Percentiles rank a stretch among this genome's conserved stretches.
Evolutionary conservation across 768 basidiomycete genomes (phyloP).

Genomic region (Amyloporia xantha): DNA sequence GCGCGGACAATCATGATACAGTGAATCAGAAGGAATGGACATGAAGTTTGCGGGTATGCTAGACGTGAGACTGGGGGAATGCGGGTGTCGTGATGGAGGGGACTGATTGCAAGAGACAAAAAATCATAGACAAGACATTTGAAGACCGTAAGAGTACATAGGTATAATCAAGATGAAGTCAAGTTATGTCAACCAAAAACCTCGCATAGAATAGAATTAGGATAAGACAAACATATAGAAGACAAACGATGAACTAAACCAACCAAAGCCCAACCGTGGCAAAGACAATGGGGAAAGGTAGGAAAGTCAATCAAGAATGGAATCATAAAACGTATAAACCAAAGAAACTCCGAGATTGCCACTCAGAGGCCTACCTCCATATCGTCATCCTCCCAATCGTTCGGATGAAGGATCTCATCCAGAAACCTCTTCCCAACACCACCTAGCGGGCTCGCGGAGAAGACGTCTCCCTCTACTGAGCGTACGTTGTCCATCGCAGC

Average conservation of each 20-base stretch:
- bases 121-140: not conserved
- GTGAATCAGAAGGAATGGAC: not conserved
- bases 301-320: not conserved
- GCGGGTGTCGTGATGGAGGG: not conserved
- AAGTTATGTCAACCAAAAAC: not conserved
- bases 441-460: conserved; percentile 57
- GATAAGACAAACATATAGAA: not conserved
- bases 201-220: conserved; percentile 3
- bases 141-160: conserved; percentile 3
- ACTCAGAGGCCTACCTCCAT: conserved; percentile 3
- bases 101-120: not conserved
- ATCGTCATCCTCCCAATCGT: conserved; percentile 4
- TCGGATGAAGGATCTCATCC: conserved; percentile 44
- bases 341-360: not conserved
- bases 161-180: not conserved
- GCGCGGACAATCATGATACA: not conserved
- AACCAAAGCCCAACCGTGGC: not conserved
- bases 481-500: conserved; percentile 52
- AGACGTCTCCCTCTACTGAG: conserved; percentile 33
- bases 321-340: not conserved
- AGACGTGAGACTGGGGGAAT: not conserved
- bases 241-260: not conserved
- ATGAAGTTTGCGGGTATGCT: not conserved
- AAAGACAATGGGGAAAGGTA: not conserved
- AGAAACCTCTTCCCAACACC: conserved; percentile 59